Evolutionary conservation across 441 rosid genomes (phyloP), one percentile per base, ranked within the genome.

Genomic region (Syzygium syzygioides): DNA sequence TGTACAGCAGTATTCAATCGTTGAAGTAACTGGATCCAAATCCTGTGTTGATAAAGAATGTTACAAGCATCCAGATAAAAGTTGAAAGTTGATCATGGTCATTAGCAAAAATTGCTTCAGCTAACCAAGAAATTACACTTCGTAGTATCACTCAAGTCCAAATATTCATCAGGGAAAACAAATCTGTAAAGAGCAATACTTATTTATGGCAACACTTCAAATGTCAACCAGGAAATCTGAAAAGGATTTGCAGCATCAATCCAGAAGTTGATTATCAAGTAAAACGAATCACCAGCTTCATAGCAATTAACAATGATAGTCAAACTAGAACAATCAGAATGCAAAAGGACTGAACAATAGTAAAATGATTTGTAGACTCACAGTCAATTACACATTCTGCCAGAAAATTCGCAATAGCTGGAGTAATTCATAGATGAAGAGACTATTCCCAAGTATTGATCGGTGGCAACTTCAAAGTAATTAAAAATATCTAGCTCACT

Each of bases 21-120:
- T 88, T 86, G 97, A 95, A 88, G 99, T 98, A 90, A 89, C 91
- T 57, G 98, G 97, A 91, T 95, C 98, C 93, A 92, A 91, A 92
- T 93, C 95, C 98, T 98, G 94, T 79, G 79, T 79, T 88, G 62
- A 87, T 18, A 85, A 85, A 34, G 55, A 85, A n/a, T 3, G 86
- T 68, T 54, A 87, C 20, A 68, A 53, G 59, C 1, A 0, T 54
- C 87, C 66, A 55, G 66, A 30, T 3, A 85, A 0, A 85, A 85
- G n/a, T 50, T 0, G 52, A 18, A 85, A 55, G 59, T 53, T 85
- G 45, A 19, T 55, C 86, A 85, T 85, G 34, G 54, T 85, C 9
- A 53, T 6, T 85, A 85, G 5, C 66, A 85, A 85, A 55, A 8
- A 55, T 50, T 55, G 32, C 87, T 32, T 85, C n/a, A 76, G 83